Evolutionary conservation across 768 basidiomycete genomes (phyloP).

Genomic region (Tephrocybe sp.): DNA sequence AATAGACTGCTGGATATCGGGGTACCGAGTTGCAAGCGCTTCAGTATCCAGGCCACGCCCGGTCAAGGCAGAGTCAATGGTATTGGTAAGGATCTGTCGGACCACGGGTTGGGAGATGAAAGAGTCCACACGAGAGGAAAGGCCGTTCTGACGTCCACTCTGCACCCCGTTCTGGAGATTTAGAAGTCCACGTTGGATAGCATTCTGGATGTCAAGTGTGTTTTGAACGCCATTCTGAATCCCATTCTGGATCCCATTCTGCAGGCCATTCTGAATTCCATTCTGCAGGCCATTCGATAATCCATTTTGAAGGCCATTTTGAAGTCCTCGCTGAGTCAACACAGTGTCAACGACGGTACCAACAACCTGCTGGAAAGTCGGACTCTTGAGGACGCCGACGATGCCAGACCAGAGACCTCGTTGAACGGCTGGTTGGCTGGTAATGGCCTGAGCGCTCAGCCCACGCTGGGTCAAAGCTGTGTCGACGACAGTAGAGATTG

Average conservation of each 20-base stretch:
- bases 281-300: background rate
- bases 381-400: background rate
- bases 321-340: background rate
- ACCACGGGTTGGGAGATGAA: background rate
- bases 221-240: background rate
- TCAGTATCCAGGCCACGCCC: background rate
- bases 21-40: background rate
- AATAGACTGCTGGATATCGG: slow-evolving; percentile 1
- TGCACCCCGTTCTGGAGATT: background rate
- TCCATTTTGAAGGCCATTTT: background rate
- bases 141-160: background rate
- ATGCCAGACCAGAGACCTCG: background rate
- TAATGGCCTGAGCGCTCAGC: background rate
- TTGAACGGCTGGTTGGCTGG: background rate
- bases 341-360: background rate
- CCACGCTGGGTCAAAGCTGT: background rate
- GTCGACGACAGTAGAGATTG: background rate
- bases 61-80: background rate
- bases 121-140: background rate
- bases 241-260: background rate
- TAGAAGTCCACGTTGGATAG: background rate
- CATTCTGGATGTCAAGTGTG: background rate
- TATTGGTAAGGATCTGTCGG: background rate
- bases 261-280: background rate
- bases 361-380: slow-evolving; percentile 1